Conservation (phyloP, 2,329 filamentous ascomycete genomes). For the Phyllosticta ampelicida region DNA sequence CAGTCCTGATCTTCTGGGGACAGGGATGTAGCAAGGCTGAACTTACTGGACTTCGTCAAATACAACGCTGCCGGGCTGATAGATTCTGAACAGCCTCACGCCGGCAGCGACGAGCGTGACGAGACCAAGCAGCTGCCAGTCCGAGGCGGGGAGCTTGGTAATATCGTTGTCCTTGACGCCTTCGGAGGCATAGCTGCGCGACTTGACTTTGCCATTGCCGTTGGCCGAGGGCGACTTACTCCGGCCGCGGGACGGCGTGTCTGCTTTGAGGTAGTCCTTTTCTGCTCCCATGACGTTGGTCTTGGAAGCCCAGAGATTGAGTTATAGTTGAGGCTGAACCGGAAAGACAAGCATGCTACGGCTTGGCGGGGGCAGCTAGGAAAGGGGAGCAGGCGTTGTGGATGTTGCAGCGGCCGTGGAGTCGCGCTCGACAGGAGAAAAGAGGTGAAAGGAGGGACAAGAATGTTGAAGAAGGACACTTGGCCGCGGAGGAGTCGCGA, state of each 20-base stretch:
- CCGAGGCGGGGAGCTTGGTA: constrained; percentile 70
- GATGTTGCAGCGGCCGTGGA: neutral
- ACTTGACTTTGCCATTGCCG: constrained; percentile 24
- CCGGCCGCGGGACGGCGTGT: constrained; percentile 15
- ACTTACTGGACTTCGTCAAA: constrained; percentile 98
- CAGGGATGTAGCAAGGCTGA: constrained; percentile 3
- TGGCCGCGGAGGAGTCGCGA: constrained; percentile 6
- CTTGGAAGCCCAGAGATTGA: constrained; percentile 5
- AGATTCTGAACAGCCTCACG: constrained; percentile 90
- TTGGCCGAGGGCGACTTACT: constrained; percentile 25
- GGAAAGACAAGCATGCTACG: constrained; percentile 9
- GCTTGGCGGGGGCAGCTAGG: constrained; percentile 6
- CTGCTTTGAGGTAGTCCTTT: constrained; percentile 7
- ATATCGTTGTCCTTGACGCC: constrained; percentile 85
- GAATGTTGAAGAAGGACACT: constrained; percentile 9
- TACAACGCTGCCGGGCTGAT: constrained; percentile 89
- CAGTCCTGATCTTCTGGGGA: neutral
- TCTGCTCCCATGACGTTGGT: constrained; percentile 9
- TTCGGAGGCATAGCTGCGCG: constrained; percentile 57
- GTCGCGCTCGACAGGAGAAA: neutral
- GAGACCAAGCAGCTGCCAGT: constrained; percentile 66
- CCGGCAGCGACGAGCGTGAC: constrained; percentile 66
- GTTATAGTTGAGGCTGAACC: constrained; percentile 8
- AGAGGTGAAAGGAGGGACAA: constrained; percentile 8
- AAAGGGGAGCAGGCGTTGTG: neutral